Conservation (phyloP, 208 protist genomes). For the Trypanosoma cruzi region DNA sequence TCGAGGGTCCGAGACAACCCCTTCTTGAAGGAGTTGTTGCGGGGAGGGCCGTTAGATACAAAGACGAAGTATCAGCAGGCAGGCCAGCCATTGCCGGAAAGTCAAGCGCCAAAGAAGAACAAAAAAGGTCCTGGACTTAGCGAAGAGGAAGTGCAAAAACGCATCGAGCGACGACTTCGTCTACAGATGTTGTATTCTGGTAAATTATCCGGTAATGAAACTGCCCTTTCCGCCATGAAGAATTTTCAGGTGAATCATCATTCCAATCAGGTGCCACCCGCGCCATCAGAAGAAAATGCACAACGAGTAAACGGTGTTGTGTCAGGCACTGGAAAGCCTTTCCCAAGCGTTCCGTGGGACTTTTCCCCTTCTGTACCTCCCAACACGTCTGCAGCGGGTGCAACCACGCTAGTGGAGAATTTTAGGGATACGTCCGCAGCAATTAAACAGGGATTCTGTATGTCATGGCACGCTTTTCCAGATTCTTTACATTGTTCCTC, state of each 20-base stretch:
- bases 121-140: slow-evolving; percentile 6
- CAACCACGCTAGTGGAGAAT: neutral
- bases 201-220: slow-evolving; percentile 1
- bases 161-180: slow-evolving; percentile 36
- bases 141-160: slow-evolving; percentile 17
- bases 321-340: neutral
- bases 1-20: slow-evolving; percentile 10
- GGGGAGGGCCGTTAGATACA: slow-evolving; percentile 28
- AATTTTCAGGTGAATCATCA: slow-evolving; percentile 1
- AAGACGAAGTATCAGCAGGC: slow-evolving; percentile 27
- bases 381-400: neutral
- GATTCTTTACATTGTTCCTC: neutral
- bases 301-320: neutral
- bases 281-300: slow-evolving; percentile 4
- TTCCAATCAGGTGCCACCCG: neutral
- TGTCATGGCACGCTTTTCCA: neutral
- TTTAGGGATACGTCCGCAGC: neutral
- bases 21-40: slow-evolving; percentile 25
- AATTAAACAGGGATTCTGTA: neutral
- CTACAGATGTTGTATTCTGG: slow-evolving; percentile 43
- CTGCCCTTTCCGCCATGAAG: neutral
- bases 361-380: neutral
- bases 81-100: slow-evolving; percentile 26
- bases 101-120: neutral
- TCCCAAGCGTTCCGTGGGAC: slow-evolving; percentile 30